These are phyloP conservation scores for Lentinula lateritia DNA, from an alignment of 768 basidiomycete genomes.

Conservation along the genomic window DNA sequence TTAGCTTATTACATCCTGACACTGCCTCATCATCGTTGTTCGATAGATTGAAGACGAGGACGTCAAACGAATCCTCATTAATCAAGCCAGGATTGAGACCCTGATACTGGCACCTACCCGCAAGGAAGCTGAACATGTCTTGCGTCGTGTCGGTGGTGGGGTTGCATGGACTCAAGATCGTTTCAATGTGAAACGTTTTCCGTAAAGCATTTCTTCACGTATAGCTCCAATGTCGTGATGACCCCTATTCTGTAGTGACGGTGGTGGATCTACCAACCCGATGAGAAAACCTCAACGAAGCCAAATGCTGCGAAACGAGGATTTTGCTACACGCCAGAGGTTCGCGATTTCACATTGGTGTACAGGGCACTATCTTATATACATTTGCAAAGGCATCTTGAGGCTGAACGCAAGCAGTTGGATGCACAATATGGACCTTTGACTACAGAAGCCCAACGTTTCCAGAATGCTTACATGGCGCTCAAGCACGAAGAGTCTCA, in stretches of 20 bases:
- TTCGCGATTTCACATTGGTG: conserved; percentile 19
- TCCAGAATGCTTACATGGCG: conserved; percentile 19
- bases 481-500: neutral
- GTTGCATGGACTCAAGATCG: conserved; percentile 58
- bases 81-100: conserved; percentile 65
- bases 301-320: conserved; percentile 18
- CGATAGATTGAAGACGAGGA: conserved; percentile 66
- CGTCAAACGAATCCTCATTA: conserved; percentile 79
- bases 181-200: conserved; percentile 58
- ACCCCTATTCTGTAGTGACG: conserved; percentile 41
- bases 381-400: conserved; percentile 35
- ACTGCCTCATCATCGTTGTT: neutral
- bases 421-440: conserved; percentile 31
- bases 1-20: neutral
- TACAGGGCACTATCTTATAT: neutral
- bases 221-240: neutral
- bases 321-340: conserved; percentile 44
- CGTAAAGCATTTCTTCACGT: conserved; percentile 35
- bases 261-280: conserved; percentile 53
- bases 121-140: conserved; percentile 51
- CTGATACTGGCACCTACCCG: conserved; percentile 62
- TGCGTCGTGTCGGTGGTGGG: conserved; percentile 42
- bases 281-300: conserved; percentile 22
- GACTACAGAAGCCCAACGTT: conserved; percentile 18
- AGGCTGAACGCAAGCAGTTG: conserved; percentile 29